Evolutionary conservation across 208 protist genomes (phyloP), one percentile per base, ranked within the genome.

Genomic region (Crithidia sp.): DNA sequence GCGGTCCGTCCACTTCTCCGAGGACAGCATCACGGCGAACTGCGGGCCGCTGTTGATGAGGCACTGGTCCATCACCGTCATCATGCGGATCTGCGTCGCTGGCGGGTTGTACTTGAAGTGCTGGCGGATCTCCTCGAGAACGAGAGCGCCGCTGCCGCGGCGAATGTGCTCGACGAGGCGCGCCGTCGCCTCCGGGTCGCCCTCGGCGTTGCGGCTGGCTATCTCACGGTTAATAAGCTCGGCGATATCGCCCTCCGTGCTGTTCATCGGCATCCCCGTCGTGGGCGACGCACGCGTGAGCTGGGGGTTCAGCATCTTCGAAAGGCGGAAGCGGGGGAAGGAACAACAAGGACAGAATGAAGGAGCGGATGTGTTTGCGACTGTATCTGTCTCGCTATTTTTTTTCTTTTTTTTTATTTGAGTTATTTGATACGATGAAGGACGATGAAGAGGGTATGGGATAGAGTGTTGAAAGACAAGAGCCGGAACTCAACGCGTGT

Each of bases 1-100:
- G 14, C 93, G 85, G 40, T 97, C 93, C 9, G 85, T 87, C 91
- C 93, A 97, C 76, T 95, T 95, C 58, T 95, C 89, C 7, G 87
- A 87, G 13, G 93, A 94, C 8, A 97, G 69, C 73, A 89, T 72
- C 56, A 91, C 81, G 54, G 81, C 83, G 59, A 97, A 92, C 76
- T 88, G 83, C 7, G 85, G 86, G 10, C 85, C 84, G 55, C 88
- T 90, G 74, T 88, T 90, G 13, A 90, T 74, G 56, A 93, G 67
- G 64, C 87, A 85, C 59, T 92, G 81, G 71, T 97, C 87, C 76
- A 97, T 80, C 49, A 97, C 81, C 6, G 74, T 83, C 68, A 97
- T 76, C 69, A 86, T 83, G 37, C 77, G 66, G 47, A 94, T 71
- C 71, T 97, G 90, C 55, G 74, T 84, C 56, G 56, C 55, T 6